Percentiles rank a stretch among this genome's conserved stretches.
Evolutionary conservation across 768 basidiomycete species (phyloP).

Genomic region (Mycena leptocephala): DNA sequence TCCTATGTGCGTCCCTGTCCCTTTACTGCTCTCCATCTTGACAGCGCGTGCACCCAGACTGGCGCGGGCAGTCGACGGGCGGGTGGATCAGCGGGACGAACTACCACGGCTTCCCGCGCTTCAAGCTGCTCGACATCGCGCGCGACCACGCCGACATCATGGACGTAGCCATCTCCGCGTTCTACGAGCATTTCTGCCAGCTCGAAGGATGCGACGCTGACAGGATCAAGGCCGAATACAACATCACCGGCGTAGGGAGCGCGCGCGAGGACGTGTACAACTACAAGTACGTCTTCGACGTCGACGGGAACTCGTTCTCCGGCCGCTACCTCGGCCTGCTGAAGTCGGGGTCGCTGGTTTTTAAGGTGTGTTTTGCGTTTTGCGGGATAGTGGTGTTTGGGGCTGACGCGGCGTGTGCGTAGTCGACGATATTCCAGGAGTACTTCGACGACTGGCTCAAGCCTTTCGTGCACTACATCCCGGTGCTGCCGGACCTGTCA

Average conservation of each 20-base stretch:
- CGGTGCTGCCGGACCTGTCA: conserved; percentile 31
- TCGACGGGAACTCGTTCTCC: conserved; percentile 33
- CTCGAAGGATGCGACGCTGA: conserved; percentile 29
- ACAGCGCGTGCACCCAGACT: conserved; percentile 3
- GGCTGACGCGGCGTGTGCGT: not conserved
- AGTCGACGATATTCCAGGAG: conserved; percentile 33
- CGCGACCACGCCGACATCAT: conserved; percentile 15
- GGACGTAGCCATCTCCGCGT: conserved; percentile 26
- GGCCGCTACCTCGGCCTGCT: conserved; percentile 30
- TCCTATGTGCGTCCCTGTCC: conserved; percentile 18
- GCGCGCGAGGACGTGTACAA: conserved; percentile 28
- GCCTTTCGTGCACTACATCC: conserved; percentile 36
- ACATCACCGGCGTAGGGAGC: conserved; percentile 10
- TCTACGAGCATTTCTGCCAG: conserved; percentile 30
- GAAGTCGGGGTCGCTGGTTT: conserved; percentile 24
- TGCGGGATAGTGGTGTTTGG: not conserved
- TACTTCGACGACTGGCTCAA: conserved; percentile 33
- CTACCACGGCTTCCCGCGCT: conserved; percentile 36
- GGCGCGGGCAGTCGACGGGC: conserved; percentile 35
- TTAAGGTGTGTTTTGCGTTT: conserved; percentile 20
- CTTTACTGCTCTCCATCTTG: not conserved
- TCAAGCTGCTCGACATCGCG: conserved; percentile 33
- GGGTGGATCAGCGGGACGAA: conserved; percentile 36
- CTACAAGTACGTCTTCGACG: conserved; percentile 36
- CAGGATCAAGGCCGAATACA: conserved; percentile 27